phyloP scores from a whole-genome alignment of 495 filamentous ascomycete species.

The Tuber calosporum region DNA sequence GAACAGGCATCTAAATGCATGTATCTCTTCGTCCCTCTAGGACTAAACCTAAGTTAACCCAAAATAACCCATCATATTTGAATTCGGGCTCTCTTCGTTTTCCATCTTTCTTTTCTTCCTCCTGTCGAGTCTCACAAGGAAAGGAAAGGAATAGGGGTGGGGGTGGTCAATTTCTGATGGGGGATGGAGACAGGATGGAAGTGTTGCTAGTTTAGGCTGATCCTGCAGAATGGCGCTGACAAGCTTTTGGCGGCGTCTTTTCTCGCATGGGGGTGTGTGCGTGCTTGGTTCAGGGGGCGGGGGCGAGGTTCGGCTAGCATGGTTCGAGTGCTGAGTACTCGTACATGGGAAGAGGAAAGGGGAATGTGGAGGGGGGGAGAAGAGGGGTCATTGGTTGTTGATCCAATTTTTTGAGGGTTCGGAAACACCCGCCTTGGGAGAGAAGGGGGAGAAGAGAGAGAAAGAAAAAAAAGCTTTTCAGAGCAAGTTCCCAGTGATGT shows the following conservation, averaged over 20 bases:
- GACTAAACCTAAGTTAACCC: not conserved
- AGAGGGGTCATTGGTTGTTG: not conserved
- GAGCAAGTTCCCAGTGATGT: not conserved
- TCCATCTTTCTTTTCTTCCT: not conserved
- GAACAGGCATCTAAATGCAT: not conserved
- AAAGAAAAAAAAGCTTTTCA: no score
- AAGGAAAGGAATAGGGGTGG: not conserved
- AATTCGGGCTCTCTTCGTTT: not conserved
- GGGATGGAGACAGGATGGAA: not conserved
- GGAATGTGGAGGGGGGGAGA: not conserved
- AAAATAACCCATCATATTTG: not conserved
- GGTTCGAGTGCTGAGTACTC: no score
- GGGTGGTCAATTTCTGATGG: not conserved
- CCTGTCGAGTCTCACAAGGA: not conserved
- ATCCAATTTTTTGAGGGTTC: not conserved
- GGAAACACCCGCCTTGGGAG: not conserved
- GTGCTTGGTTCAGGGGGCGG: conserved; percentile 3
- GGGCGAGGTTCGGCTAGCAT: not conserved
- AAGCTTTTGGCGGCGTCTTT: conserved; percentile 1
- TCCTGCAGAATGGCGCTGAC: conserved; percentile 1
- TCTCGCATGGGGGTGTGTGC: not conserved
- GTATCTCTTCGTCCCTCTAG: not conserved
- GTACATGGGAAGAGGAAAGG: not conserved
- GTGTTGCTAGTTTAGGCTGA: conserved; percentile 3
- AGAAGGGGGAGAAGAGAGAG: no score